Evolutionary conservation across 441 rosid species (phyloP).

Genomic region (Erodium trifolium): DNA sequence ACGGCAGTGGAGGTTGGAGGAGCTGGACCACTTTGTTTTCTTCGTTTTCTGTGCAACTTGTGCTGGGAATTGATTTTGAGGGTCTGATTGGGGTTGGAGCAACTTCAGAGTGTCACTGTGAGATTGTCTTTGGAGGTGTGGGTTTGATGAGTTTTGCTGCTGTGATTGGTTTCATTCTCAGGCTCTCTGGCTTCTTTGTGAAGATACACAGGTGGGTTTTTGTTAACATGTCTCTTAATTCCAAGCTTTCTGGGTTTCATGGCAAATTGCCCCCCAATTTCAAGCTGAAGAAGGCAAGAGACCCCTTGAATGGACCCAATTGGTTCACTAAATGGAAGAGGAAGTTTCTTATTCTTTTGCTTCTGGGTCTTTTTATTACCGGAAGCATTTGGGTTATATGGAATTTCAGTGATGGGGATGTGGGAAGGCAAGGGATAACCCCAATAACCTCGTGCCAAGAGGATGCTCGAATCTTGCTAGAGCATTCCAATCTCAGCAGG

Average conservation of each 20-base stretch:
- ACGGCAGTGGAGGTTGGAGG: slow-evolving; percentile 11
- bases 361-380: slow-evolving; percentile 30
- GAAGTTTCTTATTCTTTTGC: slow-evolving; percentile 19
- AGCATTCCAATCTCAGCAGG: slow-evolving; percentile 44
- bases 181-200: slow-evolving; percentile 30
- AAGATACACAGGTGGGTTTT: slow-evolving; percentile 31
- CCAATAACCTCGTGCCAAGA: slow-evolving; percentile 28
- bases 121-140: background rate
- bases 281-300: slow-evolving; percentile 44
- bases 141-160: slow-evolving; percentile 38
- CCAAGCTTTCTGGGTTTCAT: slow-evolving; percentile 44
- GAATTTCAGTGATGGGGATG: slow-evolving; percentile 24
- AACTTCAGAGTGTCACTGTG: slow-evolving; percentile 10
- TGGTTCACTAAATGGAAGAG: slow-evolving; percentile 39
- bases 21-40: slow-evolving; percentile 28
- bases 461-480: slow-evolving; percentile 30
- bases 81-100: slow-evolving; percentile 14
- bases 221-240: slow-evolving; percentile 49
- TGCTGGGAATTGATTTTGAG: too few relatives aligned
- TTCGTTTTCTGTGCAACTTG: slow-evolving; percentile 21
- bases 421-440: slow-evolving; percentile 16
- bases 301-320: slow-evolving; percentile 29
- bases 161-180: slow-evolving; percentile 33
- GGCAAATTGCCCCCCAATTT: slow-evolving; percentile 32
- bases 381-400: slow-evolving; percentile 35